phyloP scores from a whole-genome alignment of 176 grass and related monocot species.

The Musa itinerans region DNA sequence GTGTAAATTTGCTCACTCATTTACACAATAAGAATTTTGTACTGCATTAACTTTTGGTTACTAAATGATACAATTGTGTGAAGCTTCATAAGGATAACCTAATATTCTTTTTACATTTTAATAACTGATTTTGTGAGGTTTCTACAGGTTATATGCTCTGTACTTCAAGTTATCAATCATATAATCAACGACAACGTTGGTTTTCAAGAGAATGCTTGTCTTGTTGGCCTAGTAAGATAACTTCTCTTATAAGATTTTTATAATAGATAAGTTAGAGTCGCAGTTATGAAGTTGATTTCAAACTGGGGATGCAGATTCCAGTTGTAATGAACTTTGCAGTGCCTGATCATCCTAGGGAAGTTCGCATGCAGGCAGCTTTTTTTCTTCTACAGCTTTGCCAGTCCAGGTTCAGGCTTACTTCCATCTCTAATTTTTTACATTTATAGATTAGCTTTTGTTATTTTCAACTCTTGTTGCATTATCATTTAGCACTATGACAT shows the following conservation, averaged over 20 bases:
- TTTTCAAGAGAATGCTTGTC: constrained; percentile 98
- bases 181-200: constrained; percentile 66
- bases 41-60: background rate
- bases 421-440: background rate
- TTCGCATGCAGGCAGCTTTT: constrained; percentile 85
- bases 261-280: constrained; percentile 6
- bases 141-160: constrained; percentile 64
- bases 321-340: constrained; percentile 78
- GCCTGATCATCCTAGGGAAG: constrained; percentile 57
- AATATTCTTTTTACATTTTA: background rate
- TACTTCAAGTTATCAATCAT: constrained; percentile 91
- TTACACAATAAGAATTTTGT: background rate
- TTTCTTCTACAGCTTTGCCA: constrained; percentile 92
- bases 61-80: background rate
- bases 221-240: constrained; percentile 88
- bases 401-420: constrained; percentile 57
- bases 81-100: background rate
- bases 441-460: background rate
- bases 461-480: constrained; percentile 11
- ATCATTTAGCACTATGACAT: constrained; percentile 62
- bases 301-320: constrained; percentile 53
- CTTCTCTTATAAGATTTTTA: constrained; percentile 22
- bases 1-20: constrained; percentile 33
- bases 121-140: background rate
- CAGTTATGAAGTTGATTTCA: background rate